A percentile compares a stretch with the other conserved stretches of the same genome.
Conservation (phyloP, 139 green algal genomes). For the Micractinium conductrix region DNA sequence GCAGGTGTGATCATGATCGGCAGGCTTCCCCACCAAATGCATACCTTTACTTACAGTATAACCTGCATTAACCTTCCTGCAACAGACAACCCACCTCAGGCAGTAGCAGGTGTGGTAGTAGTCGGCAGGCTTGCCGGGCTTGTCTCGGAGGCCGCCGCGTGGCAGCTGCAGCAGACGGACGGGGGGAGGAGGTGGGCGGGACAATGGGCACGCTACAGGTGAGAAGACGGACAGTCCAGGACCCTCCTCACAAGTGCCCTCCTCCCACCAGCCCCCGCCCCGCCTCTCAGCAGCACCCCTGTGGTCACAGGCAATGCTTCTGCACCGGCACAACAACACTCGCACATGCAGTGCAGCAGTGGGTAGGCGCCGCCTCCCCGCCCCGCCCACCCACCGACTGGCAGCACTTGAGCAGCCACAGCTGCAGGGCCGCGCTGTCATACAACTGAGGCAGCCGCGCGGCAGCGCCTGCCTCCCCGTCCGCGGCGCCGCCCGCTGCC, state of each 20-base stretch:
- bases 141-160: conserved; percentile 91
- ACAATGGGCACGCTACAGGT: not conserved
- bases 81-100: conserved; percentile 67
- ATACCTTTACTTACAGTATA: too few relatives aligned
- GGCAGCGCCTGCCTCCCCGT: not conserved
- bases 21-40: too few relatives aligned
- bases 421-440: conserved; percentile 71
- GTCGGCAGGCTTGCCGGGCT: conserved; percentile 92
- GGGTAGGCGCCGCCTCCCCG: too few relatives aligned
- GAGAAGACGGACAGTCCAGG: too few relatives aligned
- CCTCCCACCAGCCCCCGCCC: too few relatives aligned
- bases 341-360: too few relatives aligned
- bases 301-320: too few relatives aligned
- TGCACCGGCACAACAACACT: too few relatives aligned
- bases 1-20: too few relatives aligned
- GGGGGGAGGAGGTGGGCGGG: not conserved
- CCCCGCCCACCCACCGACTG: conserved; percentile 50
- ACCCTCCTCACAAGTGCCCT: too few relatives aligned
- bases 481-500: not conserved
- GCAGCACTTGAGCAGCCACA: conserved; percentile 87
- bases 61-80: too few relatives aligned
- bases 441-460: conserved; percentile 27
- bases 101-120: conserved; percentile 99
- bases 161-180: conserved; percentile 34
- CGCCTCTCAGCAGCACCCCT: too few relatives aligned